Evolutionary conservation across 768 basidiomycete species (phyloP).

Genomic region (Gloeopeniophorella convolvens): DNA sequence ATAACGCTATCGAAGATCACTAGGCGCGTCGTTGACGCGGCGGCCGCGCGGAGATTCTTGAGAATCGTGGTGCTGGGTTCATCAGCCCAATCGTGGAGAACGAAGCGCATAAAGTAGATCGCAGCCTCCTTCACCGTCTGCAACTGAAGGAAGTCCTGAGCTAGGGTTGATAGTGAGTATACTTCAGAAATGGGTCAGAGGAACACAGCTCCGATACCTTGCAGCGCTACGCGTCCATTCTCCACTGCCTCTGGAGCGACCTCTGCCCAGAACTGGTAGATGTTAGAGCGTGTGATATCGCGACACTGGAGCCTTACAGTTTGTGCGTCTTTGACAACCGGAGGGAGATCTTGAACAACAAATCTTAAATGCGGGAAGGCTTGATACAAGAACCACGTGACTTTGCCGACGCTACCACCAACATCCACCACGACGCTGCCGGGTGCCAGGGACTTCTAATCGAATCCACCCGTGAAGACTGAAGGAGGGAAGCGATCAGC

Average conservation of each 20-base stretch:
- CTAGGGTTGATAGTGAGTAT: not conserved
- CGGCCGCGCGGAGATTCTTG: conserved; percentile 18
- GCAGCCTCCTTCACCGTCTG: conserved; percentile 22
- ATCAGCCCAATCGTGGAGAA: conserved; percentile 26
- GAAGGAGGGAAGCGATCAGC: not conserved
- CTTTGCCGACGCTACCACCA: conserved; percentile 35
- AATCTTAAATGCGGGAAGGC: too few relatives aligned
- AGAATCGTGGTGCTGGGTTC: conserved; percentile 14
- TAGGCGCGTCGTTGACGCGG: conserved; percentile 20
- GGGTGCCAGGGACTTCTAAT: conserved; percentile 29
- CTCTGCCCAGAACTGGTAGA: conserved; percentile 1
- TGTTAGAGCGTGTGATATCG: conserved; percentile 33
- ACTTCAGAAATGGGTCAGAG: not conserved
- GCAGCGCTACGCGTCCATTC: not conserved
- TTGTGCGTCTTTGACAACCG: too few relatives aligned
- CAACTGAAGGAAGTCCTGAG: conserved; percentile 1
- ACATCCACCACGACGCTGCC: conserved; percentile 34
- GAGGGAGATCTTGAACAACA: too few relatives aligned
- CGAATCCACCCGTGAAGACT: too few relatives aligned
- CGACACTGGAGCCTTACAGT: conserved; percentile 30
- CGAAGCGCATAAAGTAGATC: conserved; percentile 16
- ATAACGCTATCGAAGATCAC: conserved; percentile 22
- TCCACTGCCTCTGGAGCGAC: not conserved
- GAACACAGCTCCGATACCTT: not conserved
- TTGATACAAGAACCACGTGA: conserved; percentile 29